phyloP scores from a whole-genome alignment of 306 rosid species.

The Crotalaria pallida region DNA sequence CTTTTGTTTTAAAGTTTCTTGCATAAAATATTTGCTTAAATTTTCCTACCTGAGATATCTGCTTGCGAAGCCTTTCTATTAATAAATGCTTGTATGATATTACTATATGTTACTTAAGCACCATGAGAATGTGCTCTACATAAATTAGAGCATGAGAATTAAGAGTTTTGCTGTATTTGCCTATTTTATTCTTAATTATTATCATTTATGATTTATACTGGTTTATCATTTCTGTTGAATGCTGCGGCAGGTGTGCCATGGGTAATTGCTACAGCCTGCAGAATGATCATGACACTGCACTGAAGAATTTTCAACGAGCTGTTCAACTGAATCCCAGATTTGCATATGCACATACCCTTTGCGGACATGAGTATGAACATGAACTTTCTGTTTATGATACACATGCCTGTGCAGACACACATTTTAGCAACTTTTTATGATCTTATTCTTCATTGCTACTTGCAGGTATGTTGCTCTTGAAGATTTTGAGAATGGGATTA shows the following conservation, averaged over 20 bases:
- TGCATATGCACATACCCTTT: slow-evolving; percentile 98
- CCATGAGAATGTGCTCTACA: too few species aligned
- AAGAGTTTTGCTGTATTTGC: slow-evolving; percentile 6
- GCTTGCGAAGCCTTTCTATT: not conserved
- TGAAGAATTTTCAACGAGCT: slow-evolving; percentile 96
- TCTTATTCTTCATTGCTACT: slow-evolving; percentile 19
- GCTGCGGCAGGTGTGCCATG: slow-evolving; percentile 44
- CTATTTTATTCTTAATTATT: too few species aligned
- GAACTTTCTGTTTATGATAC: not conserved
- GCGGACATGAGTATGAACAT: slow-evolving; percentile 91
- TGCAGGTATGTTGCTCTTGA: slow-evolving; percentile 85
- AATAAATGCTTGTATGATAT: not conserved
- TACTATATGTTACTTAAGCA: slow-evolving; percentile 9
- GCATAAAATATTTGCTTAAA: not conserved
- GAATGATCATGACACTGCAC: slow-evolving; percentile 36
- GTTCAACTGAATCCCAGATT: slow-evolving; percentile 86
- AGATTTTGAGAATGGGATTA: slow-evolving; percentile 93
- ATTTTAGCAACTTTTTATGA: slow-evolving; percentile 14
- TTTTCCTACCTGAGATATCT: slow-evolving; percentile 3
- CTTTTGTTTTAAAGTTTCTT: slow-evolving; percentile 7
- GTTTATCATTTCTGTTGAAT: not conserved
- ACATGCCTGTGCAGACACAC: not conserved
- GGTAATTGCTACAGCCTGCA: slow-evolving; percentile 58
- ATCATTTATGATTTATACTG: not conserved
- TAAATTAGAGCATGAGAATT: too few species aligned